These are phyloP conservation scores for Chamaecrista fasciculata DNA, from an alignment of 306 rosid genomes.

Conservation along the genomic window DNA sequence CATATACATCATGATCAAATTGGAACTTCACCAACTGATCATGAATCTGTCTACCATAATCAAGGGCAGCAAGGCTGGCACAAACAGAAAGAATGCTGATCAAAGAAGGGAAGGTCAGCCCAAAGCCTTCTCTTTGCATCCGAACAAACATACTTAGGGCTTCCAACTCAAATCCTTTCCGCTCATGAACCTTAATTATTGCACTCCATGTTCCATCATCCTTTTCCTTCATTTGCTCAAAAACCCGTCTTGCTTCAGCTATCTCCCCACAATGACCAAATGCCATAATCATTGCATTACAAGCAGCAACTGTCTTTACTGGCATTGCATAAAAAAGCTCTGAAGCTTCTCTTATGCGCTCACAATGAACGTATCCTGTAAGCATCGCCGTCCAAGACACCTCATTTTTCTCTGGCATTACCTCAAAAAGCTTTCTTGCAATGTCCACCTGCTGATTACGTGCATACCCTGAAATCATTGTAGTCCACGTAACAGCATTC, in stretches of 20 bases:
- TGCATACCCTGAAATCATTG: constrained; percentile 55
- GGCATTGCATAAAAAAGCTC: constrained; percentile 55
- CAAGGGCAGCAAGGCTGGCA: constrained; percentile 54
- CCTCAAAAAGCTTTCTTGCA: constrained; percentile 58
- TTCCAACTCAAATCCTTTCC: constrained; percentile 51
- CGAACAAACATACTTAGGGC: constrained; percentile 44
- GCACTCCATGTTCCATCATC: constrained; percentile 57
- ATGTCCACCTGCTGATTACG: constrained; percentile 47
- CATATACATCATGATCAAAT: constrained; percentile 47
- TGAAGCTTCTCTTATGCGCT: constrained; percentile 53
- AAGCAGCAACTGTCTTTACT: constrained; percentile 35
- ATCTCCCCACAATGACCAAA: constrained; percentile 41
- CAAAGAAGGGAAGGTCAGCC: constrained; percentile 45
- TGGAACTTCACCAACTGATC: constrained; percentile 45
- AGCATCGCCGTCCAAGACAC: constrained; percentile 63
- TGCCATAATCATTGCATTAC: constrained; percentile 52
- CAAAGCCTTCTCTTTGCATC: constrained; percentile 54
- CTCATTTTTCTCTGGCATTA: constrained; percentile 55
- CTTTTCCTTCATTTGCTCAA: constrained; percentile 51
- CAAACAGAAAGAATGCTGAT: constrained; percentile 51
- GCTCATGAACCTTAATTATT: constrained; percentile 51
- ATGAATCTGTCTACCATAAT: constrained; percentile 53
- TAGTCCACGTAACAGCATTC: constrained; percentile 59
- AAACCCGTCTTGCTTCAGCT: constrained; percentile 36
- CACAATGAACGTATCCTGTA: constrained; percentile 47